Conservation (phyloP, 768 basidiomycete genomes). For the Leccinum subtestaceum region DNA sequence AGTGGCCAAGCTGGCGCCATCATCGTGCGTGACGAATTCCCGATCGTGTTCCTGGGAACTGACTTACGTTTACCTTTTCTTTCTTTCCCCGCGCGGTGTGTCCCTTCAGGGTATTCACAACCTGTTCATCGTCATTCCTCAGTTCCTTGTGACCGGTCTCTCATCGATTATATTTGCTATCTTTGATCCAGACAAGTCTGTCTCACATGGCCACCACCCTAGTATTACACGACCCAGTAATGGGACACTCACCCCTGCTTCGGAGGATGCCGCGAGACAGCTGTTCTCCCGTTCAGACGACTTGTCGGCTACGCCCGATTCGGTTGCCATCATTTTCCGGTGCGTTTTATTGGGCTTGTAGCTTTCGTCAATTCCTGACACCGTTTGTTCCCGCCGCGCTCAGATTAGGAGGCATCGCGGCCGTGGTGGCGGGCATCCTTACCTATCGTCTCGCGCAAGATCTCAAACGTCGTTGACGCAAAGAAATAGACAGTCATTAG, state of each 20-base stretch:
- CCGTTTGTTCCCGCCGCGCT: background rate
- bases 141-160: conserved; percentile 87
- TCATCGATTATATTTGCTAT: conserved; percentile 85
- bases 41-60: background rate
- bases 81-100: background rate
- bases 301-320: conserved; percentile 43
- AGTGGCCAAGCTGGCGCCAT: conserved; percentile 89
- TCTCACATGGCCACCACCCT: conserved; percentile 35
- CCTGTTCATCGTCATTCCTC: conserved; percentile 89
- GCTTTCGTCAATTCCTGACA: background rate
- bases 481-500: background rate
- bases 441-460: conserved; percentile 54
- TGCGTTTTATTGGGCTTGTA: conserved; percentile 22
- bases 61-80: background rate
- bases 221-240: conserved; percentile 11
- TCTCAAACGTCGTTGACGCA: conserved; percentile 35
- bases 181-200: conserved; percentile 62
- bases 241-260: conserved; percentile 2
- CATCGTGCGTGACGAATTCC: conserved; percentile 48
- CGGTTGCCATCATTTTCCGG: conserved; percentile 82
- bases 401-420: conserved; percentile 58
- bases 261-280: conserved; percentile 6
- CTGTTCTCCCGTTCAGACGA: conserved; percentile 14
- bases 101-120: conserved; percentile 84
- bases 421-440: conserved; percentile 53